Evolutionary conservation across 805 yeast species (phyloP).

Genomic region (Tetrapisispora iriomotensis): DNA sequence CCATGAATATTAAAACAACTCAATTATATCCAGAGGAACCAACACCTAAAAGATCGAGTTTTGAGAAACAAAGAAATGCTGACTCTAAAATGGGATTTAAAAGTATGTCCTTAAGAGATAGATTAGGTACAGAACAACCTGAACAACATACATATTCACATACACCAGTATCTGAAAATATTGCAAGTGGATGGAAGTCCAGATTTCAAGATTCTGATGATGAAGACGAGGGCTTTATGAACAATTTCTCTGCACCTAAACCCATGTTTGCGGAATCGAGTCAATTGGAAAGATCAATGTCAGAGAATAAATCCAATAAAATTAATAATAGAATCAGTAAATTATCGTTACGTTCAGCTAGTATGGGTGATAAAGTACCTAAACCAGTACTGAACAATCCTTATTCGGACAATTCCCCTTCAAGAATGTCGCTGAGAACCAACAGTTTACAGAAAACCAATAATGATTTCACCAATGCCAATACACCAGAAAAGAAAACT

Average conservation of each 20-base stretch:
- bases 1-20: neutral
- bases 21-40: conserved; percentile 32
- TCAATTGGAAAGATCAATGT: conserved; percentile 3
- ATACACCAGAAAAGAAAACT: conserved; percentile 18
- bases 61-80: conserved; percentile 37
- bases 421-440: conserved; percentile 1
- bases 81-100: conserved; percentile 31
- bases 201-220: conserved; percentile 59
- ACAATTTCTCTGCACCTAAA: neutral
- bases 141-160: conserved; percentile 15
- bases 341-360: conserved; percentile 17
- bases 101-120: conserved; percentile 30
- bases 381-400: neutral
- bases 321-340: conserved; percentile 15
- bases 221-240: conserved; percentile 32
- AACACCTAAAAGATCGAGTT: conserved; percentile 43
- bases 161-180: conserved; percentile 7
- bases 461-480: conserved; percentile 9
- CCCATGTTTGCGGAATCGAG: neutral
- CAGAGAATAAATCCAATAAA: conserved; percentile 10
- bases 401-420: neutral
- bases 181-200: conserved; percentile 28
- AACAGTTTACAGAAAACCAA: neutral
- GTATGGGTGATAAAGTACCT: conserved; percentile 9
- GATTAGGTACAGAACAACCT: conserved; percentile 6